Percentiles rank a stretch among this genome's conserved stretches.
Evolutionary conservation across 2,329 filamentous ascomycete genomes (phyloP).

Genomic region (Penicillium italicum): DNA sequence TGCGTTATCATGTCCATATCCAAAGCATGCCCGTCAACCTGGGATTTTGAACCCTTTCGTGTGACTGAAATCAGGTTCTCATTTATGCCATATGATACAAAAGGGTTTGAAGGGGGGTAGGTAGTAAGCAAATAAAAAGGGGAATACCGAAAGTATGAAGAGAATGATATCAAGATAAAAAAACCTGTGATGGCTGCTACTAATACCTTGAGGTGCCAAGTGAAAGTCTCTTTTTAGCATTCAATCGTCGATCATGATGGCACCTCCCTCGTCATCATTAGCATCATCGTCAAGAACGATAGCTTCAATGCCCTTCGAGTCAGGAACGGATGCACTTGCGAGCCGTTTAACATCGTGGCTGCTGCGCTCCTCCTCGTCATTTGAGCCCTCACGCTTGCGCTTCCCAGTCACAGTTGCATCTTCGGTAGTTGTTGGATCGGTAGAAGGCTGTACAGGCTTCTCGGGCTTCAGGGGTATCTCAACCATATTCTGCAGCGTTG

Average conservation of each 20-base stretch:
- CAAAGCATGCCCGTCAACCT: background rate
- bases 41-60: background rate
- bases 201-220: background rate
- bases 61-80: constrained; percentile 5
- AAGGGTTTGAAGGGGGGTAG: background rate
- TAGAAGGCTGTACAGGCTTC: constrained; percentile 28
- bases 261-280: constrained; percentile 48
- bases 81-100: constrained; percentile 19
- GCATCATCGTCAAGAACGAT: constrained; percentile 46
- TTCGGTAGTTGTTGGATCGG: constrained; percentile 24
- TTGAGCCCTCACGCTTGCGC: constrained; percentile 47
- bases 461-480: constrained; percentile 50
- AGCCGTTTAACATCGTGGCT: constrained; percentile 40
- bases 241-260: constrained; percentile 65
- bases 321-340: constrained; percentile 35
- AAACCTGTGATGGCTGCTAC: background rate
- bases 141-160: constrained; percentile 10
- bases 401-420: constrained; percentile 29
- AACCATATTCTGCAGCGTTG: constrained; percentile 39
- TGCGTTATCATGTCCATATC: background rate
- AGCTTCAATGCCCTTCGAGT: constrained; percentile 39
- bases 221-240: background rate
- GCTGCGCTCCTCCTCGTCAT: constrained; percentile 34
- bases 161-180: background rate
- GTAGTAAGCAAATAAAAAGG: background rate